Evolutionary conservation across 1,284 basidiomycete genomes (phyloP), one percentile per base, ranked within the genome.

Genomic region (Sphagnurus paluster): DNA sequence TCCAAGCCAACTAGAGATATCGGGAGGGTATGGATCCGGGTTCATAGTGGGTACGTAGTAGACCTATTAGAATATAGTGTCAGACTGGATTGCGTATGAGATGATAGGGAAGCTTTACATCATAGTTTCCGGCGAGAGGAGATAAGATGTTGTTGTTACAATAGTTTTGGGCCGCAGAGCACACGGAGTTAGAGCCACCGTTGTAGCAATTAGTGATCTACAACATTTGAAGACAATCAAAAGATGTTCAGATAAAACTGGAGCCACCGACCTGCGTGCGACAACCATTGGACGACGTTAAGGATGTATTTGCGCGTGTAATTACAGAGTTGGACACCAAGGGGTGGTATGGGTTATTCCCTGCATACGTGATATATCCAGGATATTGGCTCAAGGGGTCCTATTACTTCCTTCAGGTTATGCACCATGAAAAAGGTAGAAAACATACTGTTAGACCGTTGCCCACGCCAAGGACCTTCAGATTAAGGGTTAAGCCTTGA

Each of bases 381-480:
- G 74, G 74, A 58, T 82, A 83, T 64, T 82, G 80, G 3, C 59
- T 61, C 13, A 83, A 62, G 1, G 80, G 81, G 54, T 82, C 79
- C 77, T 79, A 36, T 23, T 29, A 9, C 17, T 33, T 23, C 20
- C 37, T 23, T 40, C 19, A 20, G 44, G 33, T 37, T n/a, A 45
- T n/a, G n/a, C 35, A 32, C 37, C 24, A 36, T 24, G 36, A 39
- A n/a, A 9, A n/a, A 28, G 24, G 7, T n/a, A 4, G 34, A 39
- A 35, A 34, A 52, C 67, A 28, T 61, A 82, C 79, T 3, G 80
- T 83, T n/a, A 84, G 63, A 5, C 82, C 82, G 56, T 83, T 74
- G 4, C 82, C 83, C 35, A 87, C 72, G 20, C 80, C 79, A 16
- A 86, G 71, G 11, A 76, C 72, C 56, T 82, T 75, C 14, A 87